phyloP scores from a whole-genome alignment of 495 filamentous ascomycete genomes.

The Aspergillus incahuasiensis region DNA sequence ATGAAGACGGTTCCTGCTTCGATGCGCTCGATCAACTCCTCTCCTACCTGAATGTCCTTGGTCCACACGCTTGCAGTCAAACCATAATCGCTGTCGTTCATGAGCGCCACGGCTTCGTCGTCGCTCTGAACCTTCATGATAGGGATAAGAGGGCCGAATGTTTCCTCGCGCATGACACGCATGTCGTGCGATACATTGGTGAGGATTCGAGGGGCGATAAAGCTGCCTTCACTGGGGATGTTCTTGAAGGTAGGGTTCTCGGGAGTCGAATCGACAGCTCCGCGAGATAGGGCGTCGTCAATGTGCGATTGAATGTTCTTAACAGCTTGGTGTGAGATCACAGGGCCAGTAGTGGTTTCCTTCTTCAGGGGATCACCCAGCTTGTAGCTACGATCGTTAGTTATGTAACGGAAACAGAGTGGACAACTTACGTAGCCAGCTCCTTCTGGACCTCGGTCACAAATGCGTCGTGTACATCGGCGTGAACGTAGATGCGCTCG shows the following conservation, averaged over 20 bases:
- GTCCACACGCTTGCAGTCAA: constrained; percentile 98
- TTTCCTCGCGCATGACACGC: constrained; percentile 91
- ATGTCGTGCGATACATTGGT: constrained; percentile 79
- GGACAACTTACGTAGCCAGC: constrained; percentile 44
- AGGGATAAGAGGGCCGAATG: constrained; percentile 91
- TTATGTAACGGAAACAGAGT: constrained; percentile 12
- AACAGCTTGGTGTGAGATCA: constrained; percentile 68
- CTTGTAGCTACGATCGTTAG: constrained; percentile 56
- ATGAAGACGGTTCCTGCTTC: constrained; percentile 97
- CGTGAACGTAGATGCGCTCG: constrained; percentile 88
- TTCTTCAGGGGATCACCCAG: constrained; percentile 80
- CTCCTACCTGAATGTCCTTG: constrained; percentile 74
- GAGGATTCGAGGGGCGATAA: constrained; percentile 77
- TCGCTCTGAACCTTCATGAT: constrained; percentile 88
- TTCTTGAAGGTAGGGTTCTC: constrained; percentile 68
- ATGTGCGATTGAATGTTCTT: constrained; percentile 77
- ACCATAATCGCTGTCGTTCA: constrained; percentile 95
- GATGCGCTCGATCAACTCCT: constrained; percentile 70
- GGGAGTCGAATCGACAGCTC: constrained; percentile 79
- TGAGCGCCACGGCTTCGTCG: constrained; percentile 73
- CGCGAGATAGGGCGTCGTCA: constrained; percentile 76
- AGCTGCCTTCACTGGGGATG: constrained; percentile 72
- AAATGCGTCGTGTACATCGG: constrained; percentile 76
- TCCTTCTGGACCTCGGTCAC: constrained; percentile 71
- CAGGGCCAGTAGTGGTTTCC: constrained; percentile 79